Base-by-base conservation (phyloP, 805 yeast species). In the Nakazawaea peltata region DNA sequence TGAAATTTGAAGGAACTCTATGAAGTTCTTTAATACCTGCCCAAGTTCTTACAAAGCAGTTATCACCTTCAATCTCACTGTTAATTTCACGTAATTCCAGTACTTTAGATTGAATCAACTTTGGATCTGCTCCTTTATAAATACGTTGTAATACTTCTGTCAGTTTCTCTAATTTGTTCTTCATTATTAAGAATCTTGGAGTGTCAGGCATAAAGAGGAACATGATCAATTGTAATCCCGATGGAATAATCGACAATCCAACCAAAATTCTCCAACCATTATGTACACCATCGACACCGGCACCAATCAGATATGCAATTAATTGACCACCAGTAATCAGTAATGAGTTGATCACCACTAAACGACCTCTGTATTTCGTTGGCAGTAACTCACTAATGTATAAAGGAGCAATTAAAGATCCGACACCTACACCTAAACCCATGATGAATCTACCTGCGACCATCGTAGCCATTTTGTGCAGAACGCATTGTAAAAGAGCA, bases 301-400 rank as follows among this genome's bases (percentile, higher is more conserved):
- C 71, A 47, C 74, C 74, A 40, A 71, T 60, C 29, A 61, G 61
- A 47, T 71, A 71, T 2, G 78, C 78, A 5, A 71, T 52, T 36
- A 71, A 49, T 45, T 71, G 78, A 34, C 78, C 78, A 11, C 75
- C 76, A 4, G 78, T 71, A 34, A 71, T 71, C 36, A 70, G 69
- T 50, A 71, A 53, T 41, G 71, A 67, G 49, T 71, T 71, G 15
- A 71, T 57, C 13, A 70, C 72, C 35, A 71, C 73, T 36, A 71
- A 53, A 24, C 73, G 54, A 18, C 77, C 77, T 43, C 78, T 51
- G 43, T 65, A 70, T 43, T 61, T 64, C 5, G 71, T 56, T 3
- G 78, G 77, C 2, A 77, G 69, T 40, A 71, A 56, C 47, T 71
- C 78, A 29, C 69, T 58, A 35, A 71, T 64, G 63, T 69, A 69